A percentile compares a stretch with the other conserved stretches of the same genome.
Evolutionary conservation across 768 basidiomycete species (phyloP).

Genomic region (Candolleomyces efflorescens): DNA sequence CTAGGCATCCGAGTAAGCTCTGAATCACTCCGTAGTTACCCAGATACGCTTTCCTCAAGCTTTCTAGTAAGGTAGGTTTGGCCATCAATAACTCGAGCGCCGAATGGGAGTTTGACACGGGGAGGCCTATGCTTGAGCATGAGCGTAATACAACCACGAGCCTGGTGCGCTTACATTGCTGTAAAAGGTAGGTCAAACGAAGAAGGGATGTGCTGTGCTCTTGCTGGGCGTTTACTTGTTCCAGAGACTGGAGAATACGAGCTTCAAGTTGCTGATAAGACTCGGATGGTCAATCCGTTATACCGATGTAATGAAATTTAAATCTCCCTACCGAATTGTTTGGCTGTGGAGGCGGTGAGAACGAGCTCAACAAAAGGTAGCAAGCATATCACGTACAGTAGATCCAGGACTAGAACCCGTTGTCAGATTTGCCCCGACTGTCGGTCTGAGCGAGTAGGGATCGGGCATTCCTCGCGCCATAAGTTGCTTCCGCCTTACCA

Average conservation of each 20-base stretch:
- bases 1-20: constrained; percentile 89
- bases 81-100: constrained; percentile 82
- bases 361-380: not conserved
- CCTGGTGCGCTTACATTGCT: constrained; percentile 51
- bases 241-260: constrained; percentile 59
- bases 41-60: constrained; percentile 83
- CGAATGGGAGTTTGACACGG: constrained; percentile 62
- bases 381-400: constrained; percentile 7
- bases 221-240: constrained; percentile 76
- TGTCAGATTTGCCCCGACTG: constrained; percentile 14
- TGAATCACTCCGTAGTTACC: constrained; percentile 92
- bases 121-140: constrained; percentile 45
- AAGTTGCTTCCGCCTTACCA: constrained; percentile 78
- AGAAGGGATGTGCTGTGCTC: constrained; percentile 73
- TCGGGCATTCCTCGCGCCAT: constrained; percentile 65
- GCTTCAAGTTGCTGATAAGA: constrained; percentile 46
- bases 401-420: constrained; percentile 4
- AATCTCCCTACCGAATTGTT: not conserved
- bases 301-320: not conserved
- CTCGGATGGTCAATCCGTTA: constrained; percentile 6
- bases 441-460: constrained; percentile 57
- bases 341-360: constrained; percentile 3
- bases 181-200: constrained; percentile 76
- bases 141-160: not conserved
- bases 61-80: constrained; percentile 78